Percentiles rank a stretch among this genome's conserved stretches.
phyloP scores from a whole-genome alignment of 352 stramenopile genomes.

The Achlya hypogyna region DNA sequence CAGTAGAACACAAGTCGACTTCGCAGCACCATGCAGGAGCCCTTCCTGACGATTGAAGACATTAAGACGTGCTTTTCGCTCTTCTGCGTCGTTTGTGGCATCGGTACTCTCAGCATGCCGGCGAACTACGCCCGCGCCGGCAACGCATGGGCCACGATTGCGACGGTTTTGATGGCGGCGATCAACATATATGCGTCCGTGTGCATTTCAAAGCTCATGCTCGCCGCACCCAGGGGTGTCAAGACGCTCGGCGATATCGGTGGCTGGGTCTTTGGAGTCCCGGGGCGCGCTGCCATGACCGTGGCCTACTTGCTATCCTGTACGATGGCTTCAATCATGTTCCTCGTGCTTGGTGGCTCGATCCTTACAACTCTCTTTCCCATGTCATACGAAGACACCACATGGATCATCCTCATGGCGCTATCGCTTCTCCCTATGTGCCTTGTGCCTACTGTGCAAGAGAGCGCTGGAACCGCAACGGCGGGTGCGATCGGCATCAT shows the following conservation, averaged over 20 bases:
- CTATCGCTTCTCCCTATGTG: neutral
- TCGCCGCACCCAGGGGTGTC: conserved; percentile 38
- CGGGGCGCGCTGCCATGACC: conserved; percentile 38
- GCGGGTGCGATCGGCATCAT: conserved; percentile 14
- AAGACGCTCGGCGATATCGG: conserved; percentile 49
- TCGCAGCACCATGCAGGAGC: neutral
- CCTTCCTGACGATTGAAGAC: conserved; percentile 10
- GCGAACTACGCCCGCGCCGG: conserved; percentile 13
- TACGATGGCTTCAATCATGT: conserved; percentile 43
- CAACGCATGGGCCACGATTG: conserved; percentile 24
- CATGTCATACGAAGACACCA: neutral
- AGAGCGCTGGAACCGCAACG: conserved; percentile 5
- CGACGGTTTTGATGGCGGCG: conserved; percentile 50
- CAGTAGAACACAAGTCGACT: neutral
- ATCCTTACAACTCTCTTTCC: neutral
- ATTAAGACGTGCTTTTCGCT: conserved; percentile 10
- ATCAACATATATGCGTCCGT: conserved; percentile 58
- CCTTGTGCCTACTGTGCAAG: conserved; percentile 18
- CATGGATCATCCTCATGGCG: neutral
- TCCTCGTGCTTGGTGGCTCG: conserved; percentile 42
- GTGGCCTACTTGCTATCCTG: conserved; percentile 54
- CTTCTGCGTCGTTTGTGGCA: conserved; percentile 17
- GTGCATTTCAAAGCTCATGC: conserved; percentile 41
- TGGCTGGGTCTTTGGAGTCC: conserved; percentile 38
- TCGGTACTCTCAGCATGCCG: conserved; percentile 16